Percentiles rank a stretch among this genome's conserved stretches.
These are phyloP conservation scores for Salvia sclarea DNA, from an alignment of 305 asterid species.

Conservation along the genomic window DNA sequence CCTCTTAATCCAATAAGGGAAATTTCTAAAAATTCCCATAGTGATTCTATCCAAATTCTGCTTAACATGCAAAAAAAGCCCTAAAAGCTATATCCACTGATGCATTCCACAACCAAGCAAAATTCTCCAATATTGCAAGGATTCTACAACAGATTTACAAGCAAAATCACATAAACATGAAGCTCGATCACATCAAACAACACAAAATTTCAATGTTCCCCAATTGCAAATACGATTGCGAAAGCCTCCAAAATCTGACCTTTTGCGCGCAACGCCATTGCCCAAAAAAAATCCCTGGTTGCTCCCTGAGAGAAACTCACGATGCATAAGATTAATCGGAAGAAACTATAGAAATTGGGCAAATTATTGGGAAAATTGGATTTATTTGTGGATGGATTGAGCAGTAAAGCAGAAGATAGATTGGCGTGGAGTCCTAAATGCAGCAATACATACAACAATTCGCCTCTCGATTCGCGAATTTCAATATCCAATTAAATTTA, in stretches of 20 bases:
- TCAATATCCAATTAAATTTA: background rate
- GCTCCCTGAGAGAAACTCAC: constrained; percentile 14
- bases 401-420: constrained; percentile 8
- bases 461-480: background rate
- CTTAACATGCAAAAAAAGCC: background rate
- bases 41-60: constrained; percentile 4
- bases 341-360: background rate
- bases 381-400: background rate
- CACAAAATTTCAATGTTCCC: background rate
- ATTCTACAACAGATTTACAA: background rate
- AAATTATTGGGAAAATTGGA: background rate
- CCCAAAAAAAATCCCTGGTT: constrained; percentile 18
- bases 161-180: constrained; percentile 9
- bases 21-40: background rate
- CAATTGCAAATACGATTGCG: constrained; percentile 2
- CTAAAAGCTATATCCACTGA: background rate
- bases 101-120: background rate
- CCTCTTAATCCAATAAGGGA: background rate
- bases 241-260: constrained; percentile 38
- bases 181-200: background rate
- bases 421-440: background rate
- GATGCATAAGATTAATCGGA: constrained; percentile 7
- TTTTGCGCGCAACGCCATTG: constrained; percentile 50
- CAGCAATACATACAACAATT: no score
- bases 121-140: background rate